Percentiles rank a stretch among this genome's conserved stretches.
Evolutionary conservation across 768 basidiomycete species (phyloP).

Genomic region (Boletus huronensis): DNA sequence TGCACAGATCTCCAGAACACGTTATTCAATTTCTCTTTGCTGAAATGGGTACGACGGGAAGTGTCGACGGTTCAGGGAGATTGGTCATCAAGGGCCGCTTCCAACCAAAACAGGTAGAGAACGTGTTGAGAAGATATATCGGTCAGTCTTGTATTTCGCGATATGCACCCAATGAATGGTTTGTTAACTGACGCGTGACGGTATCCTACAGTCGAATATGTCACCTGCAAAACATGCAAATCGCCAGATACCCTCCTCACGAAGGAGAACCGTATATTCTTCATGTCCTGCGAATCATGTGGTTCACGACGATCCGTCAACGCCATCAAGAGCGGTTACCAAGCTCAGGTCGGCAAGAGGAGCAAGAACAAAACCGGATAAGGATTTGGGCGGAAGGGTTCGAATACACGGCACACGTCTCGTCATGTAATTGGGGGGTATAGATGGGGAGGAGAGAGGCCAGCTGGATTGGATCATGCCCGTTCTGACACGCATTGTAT

Average conservation of each 20-base stretch:
- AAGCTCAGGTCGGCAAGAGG: slow-evolving; percentile 89
- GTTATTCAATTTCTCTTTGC: slow-evolving; percentile 96
- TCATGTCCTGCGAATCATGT: slow-evolving; percentile 91
- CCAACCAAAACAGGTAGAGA: slow-evolving; percentile 98
- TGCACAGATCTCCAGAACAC: slow-evolving; percentile 97
- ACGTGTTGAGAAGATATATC: slow-evolving; percentile 93
- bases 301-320: slow-evolving; percentile 90
- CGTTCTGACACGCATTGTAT: slow-evolving; percentile 9
- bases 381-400: slow-evolving; percentile 32
- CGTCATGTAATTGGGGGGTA: background rate
- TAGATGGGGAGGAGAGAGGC: background rate
- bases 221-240: slow-evolving; percentile 99
- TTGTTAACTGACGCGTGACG: background rate
- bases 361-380: slow-evolving; percentile 77
- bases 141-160: slow-evolving; percentile 48
- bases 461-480: background rate
- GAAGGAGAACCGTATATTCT: slow-evolving; percentile 99
- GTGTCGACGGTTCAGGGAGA: slow-evolving; percentile 86
- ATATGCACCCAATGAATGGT: background rate
- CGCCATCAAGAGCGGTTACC: slow-evolving; percentile 97
- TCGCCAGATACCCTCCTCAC: slow-evolving; percentile 94
- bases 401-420: background rate
- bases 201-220: slow-evolving; percentile 77
- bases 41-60: slow-evolving; percentile 97
- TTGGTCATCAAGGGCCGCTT: slow-evolving; percentile 97